Base-by-base conservation (phyloP, 2,329 filamentous ascomycete species). In the Diaporthe ampelina region DNA sequence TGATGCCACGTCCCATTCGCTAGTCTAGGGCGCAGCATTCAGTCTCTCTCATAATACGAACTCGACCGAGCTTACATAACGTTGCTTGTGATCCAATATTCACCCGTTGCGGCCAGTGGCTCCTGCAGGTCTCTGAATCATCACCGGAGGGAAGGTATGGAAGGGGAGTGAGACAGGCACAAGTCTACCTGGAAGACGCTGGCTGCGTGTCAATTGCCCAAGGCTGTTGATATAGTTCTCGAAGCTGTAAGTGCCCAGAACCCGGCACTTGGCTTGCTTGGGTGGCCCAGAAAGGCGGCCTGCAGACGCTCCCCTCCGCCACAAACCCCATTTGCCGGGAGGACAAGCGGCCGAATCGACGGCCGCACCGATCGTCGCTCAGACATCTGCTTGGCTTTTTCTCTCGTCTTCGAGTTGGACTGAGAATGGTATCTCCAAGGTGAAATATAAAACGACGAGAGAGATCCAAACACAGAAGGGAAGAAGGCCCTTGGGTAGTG, bases 291-390 rank as follows among this genome's bases (percentile, higher is more conserved):
- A 68, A 29, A 37, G 26, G 45, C 63, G 63, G 63, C 48, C 48
- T 54, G 63, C 63, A 68, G 37, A 15, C 48, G 29, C 48, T 19
- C 26, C 21, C 63, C 45, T 21, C 48, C 63, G 63, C 63, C 63
- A 26, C 45, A 37, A 21, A 50, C 7, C 45, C 63, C 32, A 15
- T 40, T 35, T 68, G 32, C 32, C 45, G 63, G 63, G 63, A 67
- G 24, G 45, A 65, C 29, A 68, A 26, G 63, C 48, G 63, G 63
- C 63, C 63, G 63, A 67, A 67, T 67, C 63, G 21, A 26, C 32
- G 63, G 63, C 63, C 63, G 63, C 63, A 35, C 15, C n/a, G 32
- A 52, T 68, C 63, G 61, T 10, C 45, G 45, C 43, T 29, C 43
- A 32, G 19, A 26, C 17, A 40, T n/a, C 29, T 32, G 19, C 40